Conservation (phyloP, 192 early-diverging fungal genomes). For the Coemansia sp. region DNA sequence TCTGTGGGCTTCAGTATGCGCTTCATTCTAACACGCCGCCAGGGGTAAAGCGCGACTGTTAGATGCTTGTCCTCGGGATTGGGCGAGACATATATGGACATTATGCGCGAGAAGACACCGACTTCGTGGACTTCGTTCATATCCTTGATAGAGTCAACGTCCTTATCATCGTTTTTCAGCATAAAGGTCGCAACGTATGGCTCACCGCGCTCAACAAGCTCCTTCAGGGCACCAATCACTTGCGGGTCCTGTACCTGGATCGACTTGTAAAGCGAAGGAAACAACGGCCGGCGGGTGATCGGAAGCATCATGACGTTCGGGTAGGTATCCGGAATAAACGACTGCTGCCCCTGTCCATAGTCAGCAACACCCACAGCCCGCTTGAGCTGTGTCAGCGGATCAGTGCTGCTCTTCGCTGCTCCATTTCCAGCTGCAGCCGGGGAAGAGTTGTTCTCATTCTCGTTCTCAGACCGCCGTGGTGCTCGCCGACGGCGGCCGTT, state of each 20-base stretch:
- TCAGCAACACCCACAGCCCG: constrained; percentile 64
- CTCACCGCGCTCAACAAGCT: constrained; percentile 86
- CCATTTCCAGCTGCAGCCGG: constrained; percentile 7
- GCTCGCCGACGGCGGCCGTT: constrained; percentile 31
- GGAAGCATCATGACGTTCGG: constrained; percentile 94
- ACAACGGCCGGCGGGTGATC: constrained; percentile 87
- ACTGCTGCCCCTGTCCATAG: constrained; percentile 65
- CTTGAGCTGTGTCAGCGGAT: constrained; percentile 47
- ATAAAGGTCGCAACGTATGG: constrained; percentile 98
- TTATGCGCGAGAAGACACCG: constrained; percentile 97
- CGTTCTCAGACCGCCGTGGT: constrained; percentile 37
- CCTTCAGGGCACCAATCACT: constrained; percentile 89
- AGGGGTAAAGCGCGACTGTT: constrained; percentile 95
- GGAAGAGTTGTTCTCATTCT: background rate
- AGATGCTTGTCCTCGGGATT: constrained; percentile 76
- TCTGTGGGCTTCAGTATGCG: constrained; percentile 26
- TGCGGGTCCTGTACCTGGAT: constrained; percentile 94
- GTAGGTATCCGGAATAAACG: constrained; percentile 86
- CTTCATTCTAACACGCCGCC: constrained; percentile 84
- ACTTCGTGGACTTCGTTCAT: constrained; percentile 82
- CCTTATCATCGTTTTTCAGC: constrained; percentile 85
- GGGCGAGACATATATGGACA: constrained; percentile 84
- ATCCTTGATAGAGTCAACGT: constrained; percentile 76
- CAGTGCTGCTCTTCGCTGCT: constrained; percentile 7
- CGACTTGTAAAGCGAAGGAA: constrained; percentile 98